Percentiles rank a stretch among this genome's conserved stretches.
Conservation (phyloP, 2,329 filamentous ascomycete genomes). For the Xylariales sp. region DNA sequence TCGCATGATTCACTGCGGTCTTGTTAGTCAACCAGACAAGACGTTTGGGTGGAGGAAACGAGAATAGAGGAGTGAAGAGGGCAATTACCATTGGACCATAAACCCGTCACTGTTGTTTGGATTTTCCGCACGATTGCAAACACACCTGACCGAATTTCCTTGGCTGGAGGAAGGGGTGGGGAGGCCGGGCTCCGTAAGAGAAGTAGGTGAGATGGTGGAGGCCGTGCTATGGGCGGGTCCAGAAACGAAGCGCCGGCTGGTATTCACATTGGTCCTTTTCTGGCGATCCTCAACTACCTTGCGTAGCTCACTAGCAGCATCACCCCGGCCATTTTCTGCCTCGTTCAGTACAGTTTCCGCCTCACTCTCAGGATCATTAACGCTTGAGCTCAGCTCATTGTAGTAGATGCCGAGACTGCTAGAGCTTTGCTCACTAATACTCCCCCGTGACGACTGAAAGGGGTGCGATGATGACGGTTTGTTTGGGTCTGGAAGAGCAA, state of each 20-base stretch:
- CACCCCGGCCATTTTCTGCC: constrained; percentile 36
- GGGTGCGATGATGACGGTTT: constrained; percentile 40
- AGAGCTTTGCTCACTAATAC: constrained; percentile 45
- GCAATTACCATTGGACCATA: constrained; percentile 58
- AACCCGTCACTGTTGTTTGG: constrained; percentile 42
- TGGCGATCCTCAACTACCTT: constrained; percentile 52
- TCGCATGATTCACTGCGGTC: constrained; percentile 55
- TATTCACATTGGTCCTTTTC: constrained; percentile 32
- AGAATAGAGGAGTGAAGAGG: constrained; percentile 3
- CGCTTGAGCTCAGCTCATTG: constrained; percentile 22
- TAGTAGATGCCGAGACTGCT: constrained; percentile 36
- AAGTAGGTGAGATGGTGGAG: constrained; percentile 45
- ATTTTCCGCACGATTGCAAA: constrained; percentile 41
- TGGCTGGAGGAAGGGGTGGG: constrained; percentile 41
- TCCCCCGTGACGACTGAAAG: constrained; percentile 42
- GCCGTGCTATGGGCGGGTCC: constrained; percentile 19
- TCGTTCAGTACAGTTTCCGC: constrained; percentile 54
- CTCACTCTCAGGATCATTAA: constrained; percentile 49
- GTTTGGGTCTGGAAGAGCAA: constrained; percentile 50
- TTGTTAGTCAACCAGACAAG: constrained; percentile 10
- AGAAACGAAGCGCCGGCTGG: constrained; percentile 30
- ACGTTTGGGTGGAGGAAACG: constrained; percentile 2
- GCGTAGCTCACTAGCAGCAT: constrained; percentile 56
- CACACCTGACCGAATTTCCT: constrained; percentile 47
- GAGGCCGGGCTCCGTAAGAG: constrained; percentile 43